Evolutionary conservation across 495 filamentous ascomycete genomes (phyloP).

Genomic region (Astrothelium subdiscretum): DNA sequence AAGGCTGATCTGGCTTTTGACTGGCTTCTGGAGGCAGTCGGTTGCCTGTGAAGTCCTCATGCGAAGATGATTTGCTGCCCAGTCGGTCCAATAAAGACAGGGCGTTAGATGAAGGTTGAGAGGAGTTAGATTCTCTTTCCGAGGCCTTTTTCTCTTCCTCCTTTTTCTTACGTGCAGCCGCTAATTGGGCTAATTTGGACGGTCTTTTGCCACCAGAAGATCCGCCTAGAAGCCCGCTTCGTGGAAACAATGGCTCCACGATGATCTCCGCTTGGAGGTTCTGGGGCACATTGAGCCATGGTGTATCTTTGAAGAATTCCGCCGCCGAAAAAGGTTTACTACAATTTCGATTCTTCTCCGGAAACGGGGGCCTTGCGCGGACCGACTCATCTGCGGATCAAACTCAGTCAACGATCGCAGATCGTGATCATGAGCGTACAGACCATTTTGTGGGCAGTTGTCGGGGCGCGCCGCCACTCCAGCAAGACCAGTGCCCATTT

Average conservation of each 20-base stretch:
- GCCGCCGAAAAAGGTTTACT: constrained; percentile 18
- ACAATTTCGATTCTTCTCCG: neutral
- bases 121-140: constrained; percentile 6
- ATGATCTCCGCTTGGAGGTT: constrained; percentile 57
- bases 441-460: neutral
- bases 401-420: neutral
- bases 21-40: neutral
- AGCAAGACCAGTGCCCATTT: neutral
- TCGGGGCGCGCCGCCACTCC: neutral
- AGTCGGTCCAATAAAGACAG: constrained; percentile 25
- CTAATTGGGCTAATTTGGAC: constrained; percentile 82
- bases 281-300: constrained; percentile 70
- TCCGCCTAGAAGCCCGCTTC: constrained; percentile 63
- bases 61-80: constrained; percentile 1
- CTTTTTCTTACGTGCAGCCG: constrained; percentile 79
- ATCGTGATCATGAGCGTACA: neutral
- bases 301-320: constrained; percentile 70
- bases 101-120: constrained; percentile 14
- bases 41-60: constrained; percentile 2
- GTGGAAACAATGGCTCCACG: constrained; percentile 48
- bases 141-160: constrained; percentile 50
- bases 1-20: neutral
- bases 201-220: constrained; percentile 46
- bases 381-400: neutral
- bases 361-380: neutral